A percentile compares a stretch with the other conserved stretches of the same genome.
Conservation (phyloP, 257 asterid genomes). For the Sherardia arvensis region DNA sequence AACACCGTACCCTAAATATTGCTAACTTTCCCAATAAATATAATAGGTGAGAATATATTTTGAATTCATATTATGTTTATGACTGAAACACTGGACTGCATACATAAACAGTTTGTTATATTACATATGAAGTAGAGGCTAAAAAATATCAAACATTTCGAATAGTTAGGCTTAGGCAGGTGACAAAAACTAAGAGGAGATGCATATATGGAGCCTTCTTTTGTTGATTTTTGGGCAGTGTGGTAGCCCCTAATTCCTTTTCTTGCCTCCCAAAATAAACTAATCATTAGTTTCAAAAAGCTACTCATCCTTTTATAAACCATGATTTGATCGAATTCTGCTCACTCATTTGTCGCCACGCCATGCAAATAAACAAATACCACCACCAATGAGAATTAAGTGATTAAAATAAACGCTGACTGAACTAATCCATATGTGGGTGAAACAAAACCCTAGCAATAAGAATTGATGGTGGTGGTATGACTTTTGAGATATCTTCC, state of each 20-base stretch:
- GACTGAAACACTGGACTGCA: too few relatives aligned
- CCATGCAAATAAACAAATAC: constrained; percentile 7
- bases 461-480: constrained; percentile 18
- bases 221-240: constrained; percentile 22
- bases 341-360: constrained; percentile 31
- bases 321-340: constrained; percentile 22
- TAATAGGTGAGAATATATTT: too few relatives aligned
- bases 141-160: too few relatives aligned
- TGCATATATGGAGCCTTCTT: constrained; percentile 32
- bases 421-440: constrained; percentile 61
- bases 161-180: not conserved
- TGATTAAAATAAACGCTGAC: constrained; percentile 14
- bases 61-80: too few relatives aligned
- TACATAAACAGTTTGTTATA: too few relatives aligned
- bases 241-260: constrained; percentile 15
- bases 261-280: constrained; percentile 29
- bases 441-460: not conserved
- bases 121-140: too few relatives aligned
- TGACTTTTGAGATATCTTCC: constrained; percentile 41
- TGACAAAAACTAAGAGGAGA: not conserved
- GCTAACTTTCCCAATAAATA: too few relatives aligned
- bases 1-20: too few relatives aligned
- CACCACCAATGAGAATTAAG: not conserved
- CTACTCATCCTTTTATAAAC: constrained; percentile 24
- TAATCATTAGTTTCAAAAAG: constrained; percentile 29